A percentile compares a stretch with the other conserved stretches of the same genome.
Evolutionary conservation across 1,284 basidiomycete species (phyloP).

Genomic region (Calocybe gambosa): DNA sequence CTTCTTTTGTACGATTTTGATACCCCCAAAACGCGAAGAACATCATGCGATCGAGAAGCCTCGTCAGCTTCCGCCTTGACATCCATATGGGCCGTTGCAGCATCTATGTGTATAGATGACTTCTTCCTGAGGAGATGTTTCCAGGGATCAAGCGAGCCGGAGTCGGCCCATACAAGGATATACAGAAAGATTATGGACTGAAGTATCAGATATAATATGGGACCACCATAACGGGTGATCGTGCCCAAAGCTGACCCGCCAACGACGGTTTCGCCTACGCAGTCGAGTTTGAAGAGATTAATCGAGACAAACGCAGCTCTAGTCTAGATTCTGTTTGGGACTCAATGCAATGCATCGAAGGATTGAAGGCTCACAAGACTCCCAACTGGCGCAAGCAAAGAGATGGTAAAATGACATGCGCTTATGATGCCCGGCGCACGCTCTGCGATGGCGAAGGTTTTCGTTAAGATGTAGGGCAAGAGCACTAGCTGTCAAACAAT

Average conservation of each 20-base stretch:
- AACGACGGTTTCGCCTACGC: slow-evolving; percentile 48
- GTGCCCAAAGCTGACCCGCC: slow-evolving; percentile 41
- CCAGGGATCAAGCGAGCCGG: slow-evolving; percentile 24
- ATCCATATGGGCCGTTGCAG: slow-evolving; percentile 28
- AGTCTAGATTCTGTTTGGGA: slow-evolving; percentile 18
- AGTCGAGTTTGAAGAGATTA: slow-evolving; percentile 73
- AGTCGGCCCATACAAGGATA: slow-evolving; percentile 31
- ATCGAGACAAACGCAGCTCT: slow-evolving; percentile 67
- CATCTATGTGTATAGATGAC: slow-evolving; percentile 9
- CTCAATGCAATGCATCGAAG: background rate
- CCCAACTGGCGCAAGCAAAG: slow-evolving; percentile 61
- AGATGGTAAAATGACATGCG: slow-evolving; percentile 25
- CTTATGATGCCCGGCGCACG: background rate
- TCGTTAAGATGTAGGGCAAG: slow-evolving; percentile 2
- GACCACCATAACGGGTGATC: slow-evolving; percentile 64
- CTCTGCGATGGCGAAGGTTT: background rate
- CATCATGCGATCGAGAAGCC: slow-evolving; percentile 43
- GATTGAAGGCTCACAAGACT: slow-evolving; percentile 50
- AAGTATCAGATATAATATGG: slow-evolving; percentile 67
- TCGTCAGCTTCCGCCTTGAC: slow-evolving; percentile 50
- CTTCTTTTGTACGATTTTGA: slow-evolving; percentile 56
- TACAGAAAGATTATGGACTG: slow-evolving; percentile 25
- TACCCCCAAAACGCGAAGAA: slow-evolving; percentile 57
- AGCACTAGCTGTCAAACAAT: background rate
- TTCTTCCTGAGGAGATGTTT: slow-evolving; percentile 10